A percentile compares a stretch with the other conserved stretches of the same genome.
phyloP scores from a whole-genome alignment of 106 monocot species.

The Dendrobium chrysotoxum region DNA sequence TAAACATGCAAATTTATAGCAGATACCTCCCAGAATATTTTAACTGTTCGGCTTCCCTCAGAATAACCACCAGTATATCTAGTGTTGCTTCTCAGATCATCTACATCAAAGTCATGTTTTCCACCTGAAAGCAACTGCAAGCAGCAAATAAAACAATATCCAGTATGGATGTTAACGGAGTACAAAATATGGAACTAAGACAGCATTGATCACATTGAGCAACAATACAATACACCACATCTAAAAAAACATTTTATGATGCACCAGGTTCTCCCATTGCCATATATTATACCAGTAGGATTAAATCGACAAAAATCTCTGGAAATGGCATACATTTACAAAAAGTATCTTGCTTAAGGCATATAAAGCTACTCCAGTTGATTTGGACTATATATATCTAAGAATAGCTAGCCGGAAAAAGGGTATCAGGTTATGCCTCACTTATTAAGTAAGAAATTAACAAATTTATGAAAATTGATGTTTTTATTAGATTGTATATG shows the following conservation, averaged over 20 bases:
- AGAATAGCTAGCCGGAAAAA: too few species aligned
- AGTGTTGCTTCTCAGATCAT: conserved; percentile 70
- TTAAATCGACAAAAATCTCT: background rate
- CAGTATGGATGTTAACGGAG: background rate
- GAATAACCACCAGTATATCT: conserved; percentile 94
- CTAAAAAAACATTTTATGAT: background rate
- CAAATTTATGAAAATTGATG: too few species aligned
- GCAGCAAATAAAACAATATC: conserved; percentile 13
- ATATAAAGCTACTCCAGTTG: too few species aligned
- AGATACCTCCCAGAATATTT: conserved; percentile 95
- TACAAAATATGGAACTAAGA: background rate
- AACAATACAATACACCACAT: background rate
- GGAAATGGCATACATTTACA: background rate
- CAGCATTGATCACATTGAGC: background rate
- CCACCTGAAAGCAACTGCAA: conserved; percentile 88
- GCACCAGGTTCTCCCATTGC: background rate
- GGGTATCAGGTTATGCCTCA: too few species aligned
- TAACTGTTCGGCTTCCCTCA: conserved; percentile 81
- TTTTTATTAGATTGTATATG: too few species aligned
- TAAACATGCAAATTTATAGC: background rate
- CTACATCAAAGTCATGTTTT: conserved; percentile 84
- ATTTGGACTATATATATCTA: too few species aligned
- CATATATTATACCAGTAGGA: background rate
- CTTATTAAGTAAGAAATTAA: too few species aligned
- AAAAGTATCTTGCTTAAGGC: background rate